Percentiles rank a stretch among this genome's conserved stretches.
These are phyloP conservation scores for Fusarium nelsonii DNA, from an alignment of 2,329 filamentous ascomycete genomes.

Conservation along the genomic window DNA sequence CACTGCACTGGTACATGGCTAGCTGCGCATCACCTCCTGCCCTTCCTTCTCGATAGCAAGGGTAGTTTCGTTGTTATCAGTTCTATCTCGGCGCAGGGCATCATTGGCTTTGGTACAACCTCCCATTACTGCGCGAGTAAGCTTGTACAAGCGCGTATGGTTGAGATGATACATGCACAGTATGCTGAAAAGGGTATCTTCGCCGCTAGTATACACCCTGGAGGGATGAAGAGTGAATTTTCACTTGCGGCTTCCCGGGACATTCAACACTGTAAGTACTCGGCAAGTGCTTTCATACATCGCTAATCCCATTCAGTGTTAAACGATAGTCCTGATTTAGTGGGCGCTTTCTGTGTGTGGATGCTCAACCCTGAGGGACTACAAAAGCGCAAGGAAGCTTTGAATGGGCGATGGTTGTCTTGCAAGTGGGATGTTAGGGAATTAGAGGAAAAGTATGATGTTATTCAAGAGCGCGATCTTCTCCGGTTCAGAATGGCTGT, in stretches of 20 bases:
- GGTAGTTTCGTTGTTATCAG: slow-evolving; percentile 19
- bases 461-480: not conserved
- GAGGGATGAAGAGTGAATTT: slow-evolving; percentile 17
- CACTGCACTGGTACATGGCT: slow-evolving; percentile 19
- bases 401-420: slow-evolving; percentile 16
- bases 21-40: not conserved
- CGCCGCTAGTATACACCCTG: slow-evolving; percentile 3
- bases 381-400: not conserved
- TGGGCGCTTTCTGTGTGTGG: slow-evolving; percentile 10
- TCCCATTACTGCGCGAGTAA: slow-evolving; percentile 21
- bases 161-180: slow-evolving; percentile 2
- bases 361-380: not conserved
- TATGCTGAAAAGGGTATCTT: slow-evolving; percentile 2
- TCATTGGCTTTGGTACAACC: slow-evolving; percentile 17
- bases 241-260: not conserved
- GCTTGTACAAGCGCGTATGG: slow-evolving; percentile 9
- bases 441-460: not conserved
- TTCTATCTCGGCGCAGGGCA: not conserved
- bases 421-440: slow-evolving; percentile 16
- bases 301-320: not conserved
- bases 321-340: slow-evolving; percentile 11
- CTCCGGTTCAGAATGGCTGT: slow-evolving; percentile 6
- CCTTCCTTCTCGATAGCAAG: slow-evolving; percentile 1
- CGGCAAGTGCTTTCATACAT: accelerated
- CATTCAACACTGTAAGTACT: slow-evolving; percentile 7